These are phyloP conservation scores for Plenodomus lindquistii DNA, from an alignment of 2,329 filamentous ascomycete species.

Conservation along the genomic window DNA sequence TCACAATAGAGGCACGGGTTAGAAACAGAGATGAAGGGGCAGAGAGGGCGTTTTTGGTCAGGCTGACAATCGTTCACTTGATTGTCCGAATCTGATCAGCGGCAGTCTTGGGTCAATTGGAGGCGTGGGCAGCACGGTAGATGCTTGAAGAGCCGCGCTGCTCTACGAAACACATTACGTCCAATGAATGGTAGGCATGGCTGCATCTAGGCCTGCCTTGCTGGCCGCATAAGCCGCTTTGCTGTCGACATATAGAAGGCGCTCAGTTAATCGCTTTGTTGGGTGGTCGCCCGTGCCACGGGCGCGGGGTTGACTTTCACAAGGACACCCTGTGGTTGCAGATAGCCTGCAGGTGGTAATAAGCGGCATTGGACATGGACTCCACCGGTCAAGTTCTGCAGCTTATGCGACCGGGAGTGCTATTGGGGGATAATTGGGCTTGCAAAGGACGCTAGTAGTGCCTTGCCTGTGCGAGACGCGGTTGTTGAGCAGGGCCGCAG, in stretches of 20 bases:
- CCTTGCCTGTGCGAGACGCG: constrained; percentile 4
- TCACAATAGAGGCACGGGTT: background rate
- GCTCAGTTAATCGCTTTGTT: background rate
- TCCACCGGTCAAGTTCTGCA: constrained; percentile 23
- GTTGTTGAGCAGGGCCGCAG: constrained; percentile 18
- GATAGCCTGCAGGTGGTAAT: constrained; percentile 14
- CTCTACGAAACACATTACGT: constrained; percentile 10
- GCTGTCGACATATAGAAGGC: background rate
- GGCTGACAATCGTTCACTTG: constrained; percentile 16
- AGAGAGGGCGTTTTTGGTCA: constrained; percentile 14
- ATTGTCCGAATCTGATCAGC: constrained; percentile 15
- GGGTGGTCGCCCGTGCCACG: constrained; percentile 18
- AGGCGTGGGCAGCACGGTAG: constrained; percentile 12
- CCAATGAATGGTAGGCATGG: constrained; percentile 11
- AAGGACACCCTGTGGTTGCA: constrained; percentile 14
- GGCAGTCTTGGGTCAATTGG: constrained; percentile 23
- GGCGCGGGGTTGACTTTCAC: constrained; percentile 21
- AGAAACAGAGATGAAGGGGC: constrained; percentile 3
- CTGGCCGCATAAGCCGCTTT: background rate
- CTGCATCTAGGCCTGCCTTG: constrained; percentile 7
- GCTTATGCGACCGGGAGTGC: constrained; percentile 9
- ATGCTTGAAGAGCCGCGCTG: constrained; percentile 11
- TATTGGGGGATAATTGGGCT: constrained; percentile 29
- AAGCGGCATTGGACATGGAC: constrained; percentile 18
- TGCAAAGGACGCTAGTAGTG: background rate